phyloP scores from a whole-genome alignment of 2,329 filamentous ascomycete genomes.

The Colletotrichum viniferum region DNA sequence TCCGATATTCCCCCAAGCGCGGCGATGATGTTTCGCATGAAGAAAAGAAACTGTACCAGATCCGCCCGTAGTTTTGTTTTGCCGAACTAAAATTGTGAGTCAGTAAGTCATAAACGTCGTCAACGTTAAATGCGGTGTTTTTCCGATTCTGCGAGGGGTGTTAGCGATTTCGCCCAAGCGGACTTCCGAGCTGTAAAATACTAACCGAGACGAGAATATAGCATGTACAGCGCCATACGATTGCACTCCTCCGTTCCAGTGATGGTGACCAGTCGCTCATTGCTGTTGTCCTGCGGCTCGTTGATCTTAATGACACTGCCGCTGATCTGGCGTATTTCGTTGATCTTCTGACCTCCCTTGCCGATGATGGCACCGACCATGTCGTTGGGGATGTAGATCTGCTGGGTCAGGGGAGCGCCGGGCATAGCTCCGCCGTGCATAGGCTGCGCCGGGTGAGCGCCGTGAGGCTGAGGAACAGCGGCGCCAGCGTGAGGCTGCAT shows the following conservation, averaged over 20 bases:
- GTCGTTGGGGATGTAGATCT: constrained; percentile 99
- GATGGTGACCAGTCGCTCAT: constrained; percentile 95
- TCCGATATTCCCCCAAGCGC: constrained; percentile 14
- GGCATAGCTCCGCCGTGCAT: constrained; percentile 69
- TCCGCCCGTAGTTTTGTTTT: constrained; percentile 21
- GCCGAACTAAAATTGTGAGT: constrained; percentile 23
- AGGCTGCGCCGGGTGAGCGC: constrained; percentile 67
- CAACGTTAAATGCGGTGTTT: constrained; percentile 45
- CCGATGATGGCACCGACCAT: constrained; percentile 99
- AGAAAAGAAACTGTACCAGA: constrained; percentile 21
- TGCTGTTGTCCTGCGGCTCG: constrained; percentile 98
- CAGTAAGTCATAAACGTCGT: constrained; percentile 23
- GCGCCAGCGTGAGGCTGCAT: constrained; percentile 76
- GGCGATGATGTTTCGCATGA: constrained; percentile 15
- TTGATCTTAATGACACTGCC: constrained; percentile 99
- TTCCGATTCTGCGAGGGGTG: constrained; percentile 43
- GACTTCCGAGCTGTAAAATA: constrained; percentile 34
- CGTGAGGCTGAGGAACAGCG: constrained; percentile 55
- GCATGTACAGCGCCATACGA: constrained; percentile 99
- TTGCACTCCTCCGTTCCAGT: constrained; percentile 98
- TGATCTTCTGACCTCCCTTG: constrained; percentile 98
- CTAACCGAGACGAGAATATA: constrained; percentile 92
- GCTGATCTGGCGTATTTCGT: constrained; percentile 95
- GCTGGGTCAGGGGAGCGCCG: constrained; percentile 89
- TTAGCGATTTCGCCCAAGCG: constrained; percentile 26